Percentiles rank a stretch among this genome's conserved stretches.
Conservation (phyloP, 495 filamentous ascomycete species). For the Lepidopterella palustris region DNA sequence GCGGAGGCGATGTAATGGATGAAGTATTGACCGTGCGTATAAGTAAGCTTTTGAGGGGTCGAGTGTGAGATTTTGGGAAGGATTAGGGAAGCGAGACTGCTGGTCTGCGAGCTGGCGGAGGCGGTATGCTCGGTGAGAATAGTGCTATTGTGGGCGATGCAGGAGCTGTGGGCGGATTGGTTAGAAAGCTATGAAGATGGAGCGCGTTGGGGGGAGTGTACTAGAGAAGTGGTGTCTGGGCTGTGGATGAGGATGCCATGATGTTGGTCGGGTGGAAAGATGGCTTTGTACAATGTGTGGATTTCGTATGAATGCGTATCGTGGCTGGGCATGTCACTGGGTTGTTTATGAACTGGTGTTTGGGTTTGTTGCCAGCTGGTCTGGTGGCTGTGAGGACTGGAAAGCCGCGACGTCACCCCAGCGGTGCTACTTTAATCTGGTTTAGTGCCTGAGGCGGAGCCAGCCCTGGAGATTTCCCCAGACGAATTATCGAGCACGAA, state of each 20-base stretch:
- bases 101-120: constrained; percentile 66
- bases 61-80: constrained; percentile 88
- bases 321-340: too few relatives aligned
- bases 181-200: background rate
- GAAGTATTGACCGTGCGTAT: constrained; percentile 82
- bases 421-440: too few relatives aligned
- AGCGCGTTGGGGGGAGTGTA: constrained; percentile 40
- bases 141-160: constrained; percentile 83
- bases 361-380: too few relatives aligned
- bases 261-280: background rate
- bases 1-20: constrained; percentile 94
- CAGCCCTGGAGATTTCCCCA: too few relatives aligned
- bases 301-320: too few relatives aligned
- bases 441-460: too few relatives aligned
- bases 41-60: constrained; percentile 80
- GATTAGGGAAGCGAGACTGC: constrained; percentile 82
- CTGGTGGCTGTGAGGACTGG: too few relatives aligned
- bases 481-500: too few relatives aligned
- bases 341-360: too few relatives aligned
- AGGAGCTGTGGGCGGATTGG: constrained; percentile 52
- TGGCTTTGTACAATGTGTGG: too few relatives aligned
- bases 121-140: constrained; percentile 89
- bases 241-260: constrained; percentile 77
- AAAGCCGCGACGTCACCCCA: too few relatives aligned
- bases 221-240: constrained; percentile 70